Evolutionary conservation across 2,329 filamentous ascomycete species (phyloP), one percentile per base, ranked within the genome.

Genomic region (Aspergillaceae sp.): DNA sequence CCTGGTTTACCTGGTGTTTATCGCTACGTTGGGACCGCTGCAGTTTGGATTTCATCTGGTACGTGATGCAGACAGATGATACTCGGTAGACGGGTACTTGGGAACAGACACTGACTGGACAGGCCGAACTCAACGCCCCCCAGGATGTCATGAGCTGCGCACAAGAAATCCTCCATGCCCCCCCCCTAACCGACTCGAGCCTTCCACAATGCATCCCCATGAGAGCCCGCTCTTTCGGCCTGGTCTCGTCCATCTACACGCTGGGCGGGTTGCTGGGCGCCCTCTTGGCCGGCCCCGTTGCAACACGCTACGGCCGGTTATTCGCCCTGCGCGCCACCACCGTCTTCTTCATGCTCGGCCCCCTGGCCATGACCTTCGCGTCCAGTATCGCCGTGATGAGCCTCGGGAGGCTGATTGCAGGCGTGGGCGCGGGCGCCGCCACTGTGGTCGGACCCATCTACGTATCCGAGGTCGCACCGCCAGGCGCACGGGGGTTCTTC

Each of bases 31-130:
- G 11, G 92, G 91, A 0, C 88, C 92, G 1, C 77, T 97, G 40
- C 88, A 96, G 60, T 98, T 96, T 63, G 92, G 92, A 51, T 96
- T 87, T 68, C 91, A 97, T 68, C 69, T 97, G 64, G 89, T 92
- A 77, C 26, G 19, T 6, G 8, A 32, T 32, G 30, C 5, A 9
- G 8, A 32, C 30, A 32, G 19, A 19, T 19, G 2, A 19, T 19
- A 19, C 19, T 19, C 19, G 19, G 19, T 19, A 19, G 19, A 19
- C 19, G 19, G 19, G 19, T 19, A 19, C 19, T 19, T 19, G 19
- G 19, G 19, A 19, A 19, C 19, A 36, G 34, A 40, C 26, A 40
- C 45, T 6, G 30, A 7, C 44, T 49, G 44, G 45, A 19, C 59
- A 91, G 90, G 87, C 89, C 56, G 92, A 97, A 66, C 79, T 98